Evolutionary conservation across 768 basidiomycete species (phyloP).

Genomic region (Suillus variegatus): DNA sequence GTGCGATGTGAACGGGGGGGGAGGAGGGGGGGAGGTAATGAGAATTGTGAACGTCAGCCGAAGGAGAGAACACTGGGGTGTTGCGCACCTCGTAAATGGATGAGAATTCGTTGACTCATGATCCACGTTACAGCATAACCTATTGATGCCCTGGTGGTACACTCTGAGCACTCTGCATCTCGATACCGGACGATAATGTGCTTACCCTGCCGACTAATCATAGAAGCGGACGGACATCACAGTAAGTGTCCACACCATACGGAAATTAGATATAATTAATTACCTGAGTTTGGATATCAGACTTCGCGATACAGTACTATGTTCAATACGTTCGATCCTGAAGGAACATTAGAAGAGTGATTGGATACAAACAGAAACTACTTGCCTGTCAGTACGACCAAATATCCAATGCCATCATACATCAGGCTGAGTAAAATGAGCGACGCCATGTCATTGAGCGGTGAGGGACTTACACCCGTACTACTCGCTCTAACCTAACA

Average conservation of each 20-base stretch:
- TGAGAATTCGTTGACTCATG: conserved; percentile 58
- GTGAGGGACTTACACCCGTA: conserved; percentile 26
- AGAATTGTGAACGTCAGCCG: background rate
- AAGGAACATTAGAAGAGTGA: background rate
- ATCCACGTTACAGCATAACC: conserved; percentile 58
- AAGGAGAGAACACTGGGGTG: background rate
- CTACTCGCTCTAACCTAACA: conserved; percentile 27
- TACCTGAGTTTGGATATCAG: conserved; percentile 45
- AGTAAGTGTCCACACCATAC: conserved; percentile 11
- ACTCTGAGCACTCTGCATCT: conserved; percentile 4
- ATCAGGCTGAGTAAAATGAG: conserved; percentile 53
- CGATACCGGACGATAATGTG: background rate
- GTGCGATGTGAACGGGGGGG: background rate
- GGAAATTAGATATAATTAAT: conserved; percentile 18
- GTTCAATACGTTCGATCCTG: conserved; percentile 55
- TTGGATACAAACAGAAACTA: background rate
- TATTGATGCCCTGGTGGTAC: conserved; percentile 27
- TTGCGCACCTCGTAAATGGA: conserved; percentile 54
- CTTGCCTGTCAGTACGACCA: conserved; percentile 54
- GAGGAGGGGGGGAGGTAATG: background rate
- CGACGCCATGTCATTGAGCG: conserved; percentile 9
- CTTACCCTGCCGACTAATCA: conserved; percentile 53
- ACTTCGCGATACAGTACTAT: conserved; percentile 47
- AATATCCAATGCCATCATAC: conserved; percentile 67
- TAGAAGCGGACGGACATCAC: conserved; percentile 7